Conservation (phyloP, 805 yeast species). For the Candida verbasci region DNA sequence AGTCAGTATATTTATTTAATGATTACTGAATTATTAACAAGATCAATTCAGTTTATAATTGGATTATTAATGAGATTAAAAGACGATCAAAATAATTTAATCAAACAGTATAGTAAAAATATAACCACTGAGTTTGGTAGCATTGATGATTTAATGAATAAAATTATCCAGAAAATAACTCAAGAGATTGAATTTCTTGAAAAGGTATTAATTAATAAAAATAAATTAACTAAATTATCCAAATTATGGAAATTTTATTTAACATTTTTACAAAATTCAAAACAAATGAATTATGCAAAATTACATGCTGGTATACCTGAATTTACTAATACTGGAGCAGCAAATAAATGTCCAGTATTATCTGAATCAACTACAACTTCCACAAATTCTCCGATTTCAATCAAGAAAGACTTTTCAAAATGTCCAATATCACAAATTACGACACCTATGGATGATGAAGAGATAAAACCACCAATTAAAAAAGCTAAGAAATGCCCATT, state of each 20-base stretch:
- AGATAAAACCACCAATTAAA: slow-evolving; percentile 1
- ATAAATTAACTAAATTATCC: slow-evolving; percentile 15
- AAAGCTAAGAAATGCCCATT: slow-evolving; percentile 29
- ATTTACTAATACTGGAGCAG: slow-evolving; percentile 11
- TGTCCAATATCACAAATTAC: slow-evolving; percentile 25
- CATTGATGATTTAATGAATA: slow-evolving; percentile 5
- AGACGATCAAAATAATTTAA: slow-evolving; percentile 1
- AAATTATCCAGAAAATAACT: slow-evolving; percentile 1
- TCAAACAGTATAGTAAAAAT: not conserved
- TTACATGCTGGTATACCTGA: slow-evolving; percentile 28
- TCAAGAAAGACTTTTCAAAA: slow-evolving; percentile 10
- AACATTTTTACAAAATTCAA: slow-evolving; percentile 29
- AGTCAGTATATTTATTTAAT: slow-evolving; percentile 20
- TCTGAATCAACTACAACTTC: slow-evolving; percentile 1
- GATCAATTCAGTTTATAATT: slow-evolving; percentile 28
- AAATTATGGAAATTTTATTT: slow-evolving; percentile 39
- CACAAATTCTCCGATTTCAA: not conserved
- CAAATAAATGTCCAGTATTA: slow-evolving; percentile 5
- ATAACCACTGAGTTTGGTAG: slow-evolving; percentile 7
- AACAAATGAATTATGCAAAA: slow-evolving; percentile 27
- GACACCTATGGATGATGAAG: slow-evolving; percentile 15
- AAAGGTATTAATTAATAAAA: slow-evolving; percentile 13
- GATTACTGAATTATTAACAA: slow-evolving; percentile 24
- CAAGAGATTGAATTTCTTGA: slow-evolving; percentile 4
- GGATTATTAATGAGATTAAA: slow-evolving; percentile 27